Evolutionary conservation across 192 early-diverging fungal genomes (phyloP).

Genomic region (Radiomyces spectabilis): DNA sequence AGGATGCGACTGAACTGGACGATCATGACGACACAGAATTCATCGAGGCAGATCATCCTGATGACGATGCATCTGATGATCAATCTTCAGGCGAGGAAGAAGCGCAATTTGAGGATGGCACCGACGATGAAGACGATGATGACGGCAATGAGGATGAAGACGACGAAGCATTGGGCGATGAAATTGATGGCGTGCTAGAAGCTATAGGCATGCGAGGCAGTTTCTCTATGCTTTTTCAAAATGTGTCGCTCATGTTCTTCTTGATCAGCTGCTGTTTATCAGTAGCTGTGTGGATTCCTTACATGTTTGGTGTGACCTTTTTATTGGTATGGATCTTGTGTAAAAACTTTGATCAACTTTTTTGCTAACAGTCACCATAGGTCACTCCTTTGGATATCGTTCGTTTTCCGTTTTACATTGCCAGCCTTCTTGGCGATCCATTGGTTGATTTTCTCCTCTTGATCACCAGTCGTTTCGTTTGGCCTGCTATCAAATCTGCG

Average conservation of each 20-base stretch:
- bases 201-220: slow-evolving; percentile 86
- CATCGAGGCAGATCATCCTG: too few species aligned
- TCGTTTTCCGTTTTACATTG: too few species aligned
- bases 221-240: slow-evolving; percentile 62
- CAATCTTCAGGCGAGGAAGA: too few species aligned
- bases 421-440: too few species aligned
- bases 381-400: too few species aligned
- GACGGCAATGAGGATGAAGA: not conserved
- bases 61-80: too few species aligned
- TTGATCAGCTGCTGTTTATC: slow-evolving; percentile 65
- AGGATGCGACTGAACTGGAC: too few species aligned
- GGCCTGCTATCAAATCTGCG: not conserved
- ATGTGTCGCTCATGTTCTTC: slow-evolving; percentile 66
- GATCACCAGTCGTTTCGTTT: too few species aligned
- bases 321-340: slow-evolving; percentile 27
- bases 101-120: not conserved
- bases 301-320: slow-evolving; percentile 46
- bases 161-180: slow-evolving; percentile 4
- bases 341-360: not conserved
- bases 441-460: too few species aligned
- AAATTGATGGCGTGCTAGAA: slow-evolving; percentile 66
- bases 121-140: not conserved
- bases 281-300: slow-evolving; percentile 68
- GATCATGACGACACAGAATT: too few species aligned
- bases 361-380: too few species aligned